Evolutionary conservation across 345 rosid genomes (phyloP), one percentile per base, ranked within the genome.

Genomic region (Melaleuca alternifolia): DNA sequence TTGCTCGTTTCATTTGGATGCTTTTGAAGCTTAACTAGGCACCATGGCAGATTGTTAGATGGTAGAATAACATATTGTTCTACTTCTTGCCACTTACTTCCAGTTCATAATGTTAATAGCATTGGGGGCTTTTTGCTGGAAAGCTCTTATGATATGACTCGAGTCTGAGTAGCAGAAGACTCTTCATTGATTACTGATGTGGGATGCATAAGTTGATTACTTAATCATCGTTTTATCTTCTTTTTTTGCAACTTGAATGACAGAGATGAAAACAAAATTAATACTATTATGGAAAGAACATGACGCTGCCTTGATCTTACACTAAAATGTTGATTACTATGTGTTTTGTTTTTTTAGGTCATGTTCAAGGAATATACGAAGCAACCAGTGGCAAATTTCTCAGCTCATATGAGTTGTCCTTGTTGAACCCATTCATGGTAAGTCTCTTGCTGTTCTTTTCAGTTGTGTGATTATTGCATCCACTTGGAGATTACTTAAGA

Each of bases 1-100:
- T 97, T 98, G 54, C 99, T 98, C 84, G 99, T 97, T 88, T 97
- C 98, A 54, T 97, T 97, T 86, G 99, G 99, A 21, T 98, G 99
- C 89, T 97, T 97, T 85, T 98, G 98, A 89, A 97, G 99, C 94
- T 93, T 97, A 91, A 95, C 99, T 15, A 94, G 99, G 91, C 98
- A 97, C 87, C 94, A 95, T 41, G 93, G 92, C 44, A 96, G 99
- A 91, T 89, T 97, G 84, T 93, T 98, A 87, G 91, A 87, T 85
- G 99, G 99, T 97, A 93, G 82, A 51, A 8, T 33, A 51, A 51
- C 57, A 50, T n/a, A 53, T n/a, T 48, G 51, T 50, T 26, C 41
- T 83, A 56, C 54, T 14, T n/a, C n/a, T n/a, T n/a, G n/a, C n/a
- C 37, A n/a, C 53, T 83, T 30, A 51, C 57, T 83, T 83, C 57